Conservation (phyloP, 768 basidiomycete genomes). For the Strobilomyces dryophilus region DNA sequence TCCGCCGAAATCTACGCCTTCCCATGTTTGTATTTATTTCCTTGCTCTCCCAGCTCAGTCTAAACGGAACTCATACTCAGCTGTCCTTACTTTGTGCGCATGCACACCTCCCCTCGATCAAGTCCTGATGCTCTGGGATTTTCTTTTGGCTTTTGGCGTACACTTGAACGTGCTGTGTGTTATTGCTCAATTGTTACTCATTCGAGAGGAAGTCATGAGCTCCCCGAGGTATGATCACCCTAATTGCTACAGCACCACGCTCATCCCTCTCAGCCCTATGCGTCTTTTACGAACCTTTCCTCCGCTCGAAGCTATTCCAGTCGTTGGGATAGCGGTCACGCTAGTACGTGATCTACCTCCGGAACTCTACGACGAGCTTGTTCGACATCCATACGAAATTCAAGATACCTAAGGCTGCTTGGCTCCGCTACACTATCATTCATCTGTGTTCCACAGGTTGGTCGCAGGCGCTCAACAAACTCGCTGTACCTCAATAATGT, state of each 20-base stretch:
- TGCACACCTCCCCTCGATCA: slow-evolving; percentile 96
- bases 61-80: slow-evolving; percentile 35
- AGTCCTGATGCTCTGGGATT: slow-evolving; percentile 95
- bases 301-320: slow-evolving; percentile 78
- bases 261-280: slow-evolving; percentile 71
- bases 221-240: slow-evolving; percentile 66
- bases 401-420: slow-evolving; percentile 14
- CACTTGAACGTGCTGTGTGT: slow-evolving; percentile 97
- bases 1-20: slow-evolving; percentile 97
- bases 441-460: slow-evolving; percentile 6
- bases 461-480: slow-evolving; percentile 9
- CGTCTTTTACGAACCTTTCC: slow-evolving; percentile 91
- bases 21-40: slow-evolving; percentile 61
- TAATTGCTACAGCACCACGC: neutral
- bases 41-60: neutral
- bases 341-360: slow-evolving; percentile 88
- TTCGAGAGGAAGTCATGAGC: slow-evolving; percentile 85
- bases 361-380: slow-evolving; percentile 85
- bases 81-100: slow-evolving; percentile 91
- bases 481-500: slow-evolving; percentile 15
- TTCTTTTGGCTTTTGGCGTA: slow-evolving; percentile 92
- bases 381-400: slow-evolving; percentile 78
- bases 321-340: slow-evolving; percentile 91
- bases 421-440: neutral
- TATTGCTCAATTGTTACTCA: slow-evolving; percentile 89